Conservation (phyloP, 2,329 filamentous ascomycete species). For the Hansfordia pulvinata region DNA sequence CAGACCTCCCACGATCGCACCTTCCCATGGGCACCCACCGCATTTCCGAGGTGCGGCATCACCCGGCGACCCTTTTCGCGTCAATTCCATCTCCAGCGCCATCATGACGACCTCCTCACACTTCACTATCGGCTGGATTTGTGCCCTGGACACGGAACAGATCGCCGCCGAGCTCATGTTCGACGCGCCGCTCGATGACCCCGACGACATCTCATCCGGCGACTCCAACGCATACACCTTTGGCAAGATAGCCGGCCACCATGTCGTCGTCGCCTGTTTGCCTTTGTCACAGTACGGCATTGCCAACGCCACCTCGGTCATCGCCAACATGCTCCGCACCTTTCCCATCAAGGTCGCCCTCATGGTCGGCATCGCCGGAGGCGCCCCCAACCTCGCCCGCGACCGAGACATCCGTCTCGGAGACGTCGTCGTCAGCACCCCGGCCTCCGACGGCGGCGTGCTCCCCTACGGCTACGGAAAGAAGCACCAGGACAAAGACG, state of each 20-base stretch:
- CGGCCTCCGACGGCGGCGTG: neutral
- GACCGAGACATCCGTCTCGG: neutral
- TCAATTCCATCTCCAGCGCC: too few relatives aligned
- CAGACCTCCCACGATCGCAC: too few relatives aligned
- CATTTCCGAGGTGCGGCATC: too few relatives aligned
- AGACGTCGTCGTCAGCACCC: conserved; percentile 1
- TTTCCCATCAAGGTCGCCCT: neutral
- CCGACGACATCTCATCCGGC: neutral
- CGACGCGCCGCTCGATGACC: neutral
- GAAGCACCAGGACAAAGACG: neutral
- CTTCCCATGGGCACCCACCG: too few relatives aligned
- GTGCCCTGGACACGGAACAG: neutral
- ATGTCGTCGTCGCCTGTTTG: neutral
- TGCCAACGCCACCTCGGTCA: neutral
- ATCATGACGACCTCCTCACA: too few relatives aligned
- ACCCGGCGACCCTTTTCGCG: too few relatives aligned
- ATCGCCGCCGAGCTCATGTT: conserved; percentile 1
- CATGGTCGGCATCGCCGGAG: neutral
- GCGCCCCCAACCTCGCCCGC: neutral
- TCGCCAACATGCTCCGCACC: neutral
- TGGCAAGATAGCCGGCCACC: neutral
- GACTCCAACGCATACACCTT: neutral
- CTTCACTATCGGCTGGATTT: conserved; percentile 1
- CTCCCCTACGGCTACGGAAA: neutral
- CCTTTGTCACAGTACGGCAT: neutral